Evolutionary conservation across 176 grass and related monocot genomes (phyloP), one percentile per base, ranked within the genome.

Genomic region (Carex scoparia): DNA sequence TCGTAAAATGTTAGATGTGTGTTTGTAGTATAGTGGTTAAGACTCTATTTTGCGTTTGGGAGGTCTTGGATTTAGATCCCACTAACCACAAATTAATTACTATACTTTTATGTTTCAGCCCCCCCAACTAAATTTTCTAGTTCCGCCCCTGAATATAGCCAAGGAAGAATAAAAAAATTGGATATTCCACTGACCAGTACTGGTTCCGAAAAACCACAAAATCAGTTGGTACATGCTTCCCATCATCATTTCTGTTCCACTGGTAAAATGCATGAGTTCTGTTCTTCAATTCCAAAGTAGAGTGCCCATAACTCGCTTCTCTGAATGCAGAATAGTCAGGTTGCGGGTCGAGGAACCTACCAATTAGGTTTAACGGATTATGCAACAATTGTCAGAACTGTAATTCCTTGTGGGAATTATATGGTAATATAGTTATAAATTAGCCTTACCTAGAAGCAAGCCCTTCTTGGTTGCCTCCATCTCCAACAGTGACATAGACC

Each of bases 381-480:
- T 37, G 69, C 58, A 59, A 61, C 44, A 56, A 61, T 62, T 62
- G 42, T 46, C 56, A 82, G 18, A 65, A 49, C 10, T 82, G 61
- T 38, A 46, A 4, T 83, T 66, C 3, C 59, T 68, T 69, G 12
- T 56, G 49, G 49, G 65, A 54, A 55, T 33, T 18, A 69, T 28
- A 81, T 65, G 10, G 42, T 46, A 40, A 48, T 4, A 32, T 83
- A n/a, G 42, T 57, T 30, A 57, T 13, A 58, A 16, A 79, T 37
- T 51, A 30, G 42, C 81, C 68, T 85, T 80, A 97, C 96, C 79
- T 92, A 78, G 82, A 89, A 68, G 96, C 93, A 75, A 95, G 96
- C 2, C 96, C 96, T 92, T 98, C 96, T 69, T 95, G 93, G 86
- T 99, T 99, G 72, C 96, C 96, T 84, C 96, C 93, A 66, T 95